These are phyloP conservation scores for Crithidia thermophila DNA, from an alignment of 208 protist species.

Conservation along the genomic window DNA sequence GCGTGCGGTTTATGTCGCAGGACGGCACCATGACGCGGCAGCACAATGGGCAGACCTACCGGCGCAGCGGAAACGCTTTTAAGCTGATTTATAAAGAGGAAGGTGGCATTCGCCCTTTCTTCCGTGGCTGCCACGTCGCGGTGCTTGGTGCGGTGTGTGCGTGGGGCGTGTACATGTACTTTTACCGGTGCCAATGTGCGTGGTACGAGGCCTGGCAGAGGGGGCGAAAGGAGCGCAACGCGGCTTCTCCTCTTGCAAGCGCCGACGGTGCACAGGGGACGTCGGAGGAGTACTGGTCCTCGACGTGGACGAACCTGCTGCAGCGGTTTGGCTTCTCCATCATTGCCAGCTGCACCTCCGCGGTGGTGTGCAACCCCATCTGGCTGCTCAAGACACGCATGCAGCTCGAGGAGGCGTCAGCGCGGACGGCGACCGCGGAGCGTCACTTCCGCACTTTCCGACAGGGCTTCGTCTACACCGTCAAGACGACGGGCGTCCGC, in stretches of 20 bases:
- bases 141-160: conserved; percentile 59
- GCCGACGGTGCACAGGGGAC: background rate
- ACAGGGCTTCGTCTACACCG: conserved; percentile 55
- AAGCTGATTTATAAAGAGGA: conserved; percentile 50
- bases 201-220: conserved; percentile 21
- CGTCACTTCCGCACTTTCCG: conserved; percentile 64
- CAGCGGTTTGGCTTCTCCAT: conserved; percentile 57
- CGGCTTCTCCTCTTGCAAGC: background rate
- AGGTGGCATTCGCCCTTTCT: conserved; percentile 56
- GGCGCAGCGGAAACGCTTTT: conserved; percentile 38
- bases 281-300: conserved; percentile 8
- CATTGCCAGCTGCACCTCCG: conserved; percentile 62
- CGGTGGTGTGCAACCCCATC: conserved; percentile 81
- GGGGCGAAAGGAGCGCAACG: background rate
- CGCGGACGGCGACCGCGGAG: conserved; percentile 16
- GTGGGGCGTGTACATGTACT: conserved; percentile 90
- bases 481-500: conserved; percentile 55
- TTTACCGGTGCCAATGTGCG: conserved; percentile 62
- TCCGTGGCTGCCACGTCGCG: conserved; percentile 71
- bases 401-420: conserved; percentile 71
- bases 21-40: conserved; percentile 69
- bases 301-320: conserved; percentile 39
- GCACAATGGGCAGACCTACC: conserved; percentile 79
- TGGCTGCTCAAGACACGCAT: conserved; percentile 92
- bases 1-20: conserved; percentile 89